Base-by-base conservation (phyloP, 768 basidiomycete genomes). In the Trametes elegans region DNA sequence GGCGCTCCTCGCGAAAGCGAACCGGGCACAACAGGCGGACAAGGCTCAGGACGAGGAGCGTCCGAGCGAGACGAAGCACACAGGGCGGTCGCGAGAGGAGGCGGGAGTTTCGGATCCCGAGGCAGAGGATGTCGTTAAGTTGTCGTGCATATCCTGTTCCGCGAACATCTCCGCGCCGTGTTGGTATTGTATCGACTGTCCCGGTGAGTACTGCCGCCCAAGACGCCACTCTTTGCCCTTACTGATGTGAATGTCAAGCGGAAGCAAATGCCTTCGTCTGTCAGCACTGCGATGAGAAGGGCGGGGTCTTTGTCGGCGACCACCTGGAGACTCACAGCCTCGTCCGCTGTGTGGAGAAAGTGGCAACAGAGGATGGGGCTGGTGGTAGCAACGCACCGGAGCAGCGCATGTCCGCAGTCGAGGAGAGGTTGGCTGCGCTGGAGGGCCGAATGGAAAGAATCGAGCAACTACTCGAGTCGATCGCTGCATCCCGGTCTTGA, bases 181-280 rank as follows among this genome's bases (percentile, higher is more conserved):
- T 34, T 53, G 50, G 57, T 58, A 47, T 34, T 58, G 57, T 21
- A 53, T 58, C 11, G 45, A 58, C 32, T 52, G 57, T 14, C 45
- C 45, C 5, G 43, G 49, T 55, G 9, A 9, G 54, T 42, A 3
- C 2, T 23, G 18, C 6, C 4, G 3, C 7, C 1, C 13, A 18
- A 21, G n/a, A n/a, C n/a, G n/a, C 32, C 2, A 11, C 24, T 13
- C n/a, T 7, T 9, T 10, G 21, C 28, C 9, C 4, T 41, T 28
- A 7, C 14, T 40, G 13, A 42, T 29, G 7, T 16, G 5, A 14
- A 28, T n/a, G n/a, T n/a, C n/a, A n/a, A 58, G 39, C n/a, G 3
- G 57, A 53, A 5, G n/a, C 39, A 14, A 48, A 43, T 34, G 40
- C 53, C 4, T 58, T 53, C 39, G 26, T 58, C 16, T 58, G 57